These are phyloP conservation scores for Colletotrichum sp. DNA, from an alignment of 2,329 filamentous ascomycete species.

Conservation along the genomic window DNA sequence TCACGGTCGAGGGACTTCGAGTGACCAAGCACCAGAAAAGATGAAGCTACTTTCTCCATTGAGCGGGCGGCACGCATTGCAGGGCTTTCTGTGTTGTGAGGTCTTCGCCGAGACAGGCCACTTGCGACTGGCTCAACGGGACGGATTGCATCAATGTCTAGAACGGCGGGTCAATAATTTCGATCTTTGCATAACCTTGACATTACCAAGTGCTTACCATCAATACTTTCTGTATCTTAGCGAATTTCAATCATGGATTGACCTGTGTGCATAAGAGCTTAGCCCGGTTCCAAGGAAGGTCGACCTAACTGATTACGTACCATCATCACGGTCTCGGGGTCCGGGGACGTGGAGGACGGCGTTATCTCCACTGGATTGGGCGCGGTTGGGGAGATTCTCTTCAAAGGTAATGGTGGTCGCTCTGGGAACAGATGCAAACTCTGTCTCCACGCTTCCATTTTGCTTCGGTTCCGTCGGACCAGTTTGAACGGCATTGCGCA, in stretches of 20 bases:
- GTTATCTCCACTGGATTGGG: background rate
- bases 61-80: constrained; percentile 5
- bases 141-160: background rate
- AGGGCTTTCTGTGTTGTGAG: background rate
- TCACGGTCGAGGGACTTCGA: background rate
- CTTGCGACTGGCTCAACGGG: background rate
- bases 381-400: background rate
- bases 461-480: background rate
- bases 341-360: constrained; percentile 32
- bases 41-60: constrained; percentile 19
- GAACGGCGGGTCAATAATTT: too few relatives aligned
- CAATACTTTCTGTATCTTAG: background rate
- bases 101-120: background rate
- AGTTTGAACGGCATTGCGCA: background rate
- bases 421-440: background rate
- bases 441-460: too few relatives aligned
- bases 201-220: background rate
- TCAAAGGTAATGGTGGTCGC: background rate
- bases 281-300: background rate
- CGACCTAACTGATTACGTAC: constrained; percentile 3
- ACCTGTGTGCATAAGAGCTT: background rate
- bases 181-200: background rate
- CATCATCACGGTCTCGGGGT: constrained; percentile 34
- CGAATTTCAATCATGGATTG: background rate
- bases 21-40: background rate